phyloP scores from a whole-genome alignment of 192 early-diverging fungal species.

The Rhizophagus sp. region DNA sequence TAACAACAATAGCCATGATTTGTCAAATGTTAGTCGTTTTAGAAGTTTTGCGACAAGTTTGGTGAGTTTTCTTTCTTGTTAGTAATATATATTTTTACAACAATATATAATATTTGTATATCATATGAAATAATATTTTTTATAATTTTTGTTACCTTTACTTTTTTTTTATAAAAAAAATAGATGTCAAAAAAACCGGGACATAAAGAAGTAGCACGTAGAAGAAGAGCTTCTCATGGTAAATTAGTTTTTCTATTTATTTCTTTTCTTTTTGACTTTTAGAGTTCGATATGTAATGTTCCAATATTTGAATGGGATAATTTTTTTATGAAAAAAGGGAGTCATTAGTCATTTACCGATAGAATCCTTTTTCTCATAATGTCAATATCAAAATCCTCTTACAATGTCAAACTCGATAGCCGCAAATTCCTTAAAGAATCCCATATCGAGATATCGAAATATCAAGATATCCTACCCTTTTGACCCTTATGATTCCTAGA shows the following conservation, averaged over 20 bases:
- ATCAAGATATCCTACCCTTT: too few relatives aligned
- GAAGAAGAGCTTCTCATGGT: constrained; percentile 46
- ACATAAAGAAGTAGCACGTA: constrained; percentile 11
- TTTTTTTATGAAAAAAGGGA: not conserved
- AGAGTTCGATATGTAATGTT: not conserved
- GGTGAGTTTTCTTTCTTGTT: not conserved
- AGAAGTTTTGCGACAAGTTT: constrained; percentile 29
- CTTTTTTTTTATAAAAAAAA: too few relatives aligned
- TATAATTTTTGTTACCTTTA: not conserved
- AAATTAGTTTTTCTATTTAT: not conserved
- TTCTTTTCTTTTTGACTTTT: not conserved
- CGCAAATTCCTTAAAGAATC: not conserved
- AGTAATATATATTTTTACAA: not conserved
- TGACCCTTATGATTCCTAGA: not conserved
- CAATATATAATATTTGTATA: not conserved
- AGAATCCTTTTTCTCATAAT: not conserved
- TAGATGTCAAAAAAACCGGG: not conserved
- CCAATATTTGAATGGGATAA: not conserved
- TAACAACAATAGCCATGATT: constrained; percentile 22
- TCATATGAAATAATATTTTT: not conserved
- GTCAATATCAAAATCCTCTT: not conserved
- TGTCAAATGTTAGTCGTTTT: constrained; percentile 19
- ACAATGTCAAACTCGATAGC: not conserved
- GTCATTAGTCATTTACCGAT: not conserved
- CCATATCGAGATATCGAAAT: not conserved